Base-by-base conservation (phyloP, 2,329 filamentous ascomycete species). In the Paecilomyces sp. region DNA sequence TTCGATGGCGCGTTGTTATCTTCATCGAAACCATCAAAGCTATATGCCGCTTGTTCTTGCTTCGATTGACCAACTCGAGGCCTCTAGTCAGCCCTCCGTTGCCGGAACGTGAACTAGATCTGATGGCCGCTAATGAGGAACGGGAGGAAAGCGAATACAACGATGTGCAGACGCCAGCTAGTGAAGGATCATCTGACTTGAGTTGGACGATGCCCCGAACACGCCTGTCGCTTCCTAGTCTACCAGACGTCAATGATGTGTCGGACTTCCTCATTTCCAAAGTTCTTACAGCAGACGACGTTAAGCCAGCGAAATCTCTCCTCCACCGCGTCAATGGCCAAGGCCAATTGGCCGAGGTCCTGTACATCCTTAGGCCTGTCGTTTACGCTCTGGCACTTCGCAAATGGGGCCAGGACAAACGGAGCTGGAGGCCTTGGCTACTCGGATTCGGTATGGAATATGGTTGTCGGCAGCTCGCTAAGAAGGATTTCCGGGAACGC, bases 161-260 rank as follows among this genome's bases (percentile, higher is more conserved):
- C 62, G 80, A 77, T 5, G 78, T 83, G 71, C 77, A 81, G 50
- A 76, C 74, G 2, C 68, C 72, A 12, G 65, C 68, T 30, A 71
- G 67, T 51, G 77, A 80, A 4, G 77, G 78, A 31, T 75, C 73
- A 18, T 72, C 74, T 0, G 75, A 75, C 36, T 58, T 75, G 63
- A 87, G 86, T 64, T 97, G 93, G 90, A 85, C 83, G 13, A 97
- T 99, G 93, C 93, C 93, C n/a, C 83, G 94, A 61, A 99, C 94
- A 0, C 91, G 92, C 36, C 83, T 96, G 67, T 89, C 86, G 28
- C 83, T 99, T 54, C 93, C 94, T 0, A 88, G 86, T 54, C 81
- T 99, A 15, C 94, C 94, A 0, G 87, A 88, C 59, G 84, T 88
- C 0, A 84, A 87, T 57, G 91, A 96, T 67, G 92, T 97, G 61